phyloP scores from a whole-genome alignment of 2,329 filamentous ascomycete genomes.

The Clonostachys rhizophaga region DNA sequence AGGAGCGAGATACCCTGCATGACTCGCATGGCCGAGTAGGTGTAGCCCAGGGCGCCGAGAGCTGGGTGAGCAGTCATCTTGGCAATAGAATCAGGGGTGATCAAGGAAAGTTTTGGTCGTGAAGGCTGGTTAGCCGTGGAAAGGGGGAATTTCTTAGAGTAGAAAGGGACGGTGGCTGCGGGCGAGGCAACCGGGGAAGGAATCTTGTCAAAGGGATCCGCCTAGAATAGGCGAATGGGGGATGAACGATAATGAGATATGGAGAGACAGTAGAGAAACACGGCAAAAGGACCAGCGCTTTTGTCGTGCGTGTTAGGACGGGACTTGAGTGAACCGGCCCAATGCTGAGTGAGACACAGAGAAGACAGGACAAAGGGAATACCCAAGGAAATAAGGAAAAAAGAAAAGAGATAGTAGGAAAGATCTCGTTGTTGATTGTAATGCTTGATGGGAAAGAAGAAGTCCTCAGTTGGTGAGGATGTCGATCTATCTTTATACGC shows the following conservation, averaged over 20 bases:
- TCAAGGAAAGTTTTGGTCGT: constrained; percentile 35
- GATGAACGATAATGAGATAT: background rate
- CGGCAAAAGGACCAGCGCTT: background rate
- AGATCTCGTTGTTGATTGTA: background rate
- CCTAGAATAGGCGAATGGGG: constrained; percentile 23
- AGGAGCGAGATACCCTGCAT: constrained; percentile 70
- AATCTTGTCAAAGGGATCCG: constrained; percentile 19
- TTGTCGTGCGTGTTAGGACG: too few species aligned
- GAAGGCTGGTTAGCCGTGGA: constrained; percentile 29
- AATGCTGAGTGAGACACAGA: constrained; percentile 9
- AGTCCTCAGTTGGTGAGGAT: background rate
- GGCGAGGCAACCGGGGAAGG: constrained; percentile 17
- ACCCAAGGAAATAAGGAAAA: constrained; percentile 14
- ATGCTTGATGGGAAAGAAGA: background rate
- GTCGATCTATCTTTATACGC: constrained; percentile 1
- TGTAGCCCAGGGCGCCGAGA: constrained; percentile 70
- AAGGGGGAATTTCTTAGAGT: constrained; percentile 33
- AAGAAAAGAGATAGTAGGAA: constrained; percentile 8
- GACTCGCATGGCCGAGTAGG: constrained; percentile 69
- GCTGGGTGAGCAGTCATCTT: constrained; percentile 43
- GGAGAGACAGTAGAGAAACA: background rate
- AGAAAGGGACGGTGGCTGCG: constrained; percentile 25
- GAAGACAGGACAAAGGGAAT: constrained; percentile 14
- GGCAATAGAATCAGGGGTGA: constrained; percentile 22
- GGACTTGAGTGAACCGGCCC: too few species aligned